phyloP scores from a whole-genome alignment of 2,329 filamentous ascomycete species.

The Fusarium goolgardi region DNA sequence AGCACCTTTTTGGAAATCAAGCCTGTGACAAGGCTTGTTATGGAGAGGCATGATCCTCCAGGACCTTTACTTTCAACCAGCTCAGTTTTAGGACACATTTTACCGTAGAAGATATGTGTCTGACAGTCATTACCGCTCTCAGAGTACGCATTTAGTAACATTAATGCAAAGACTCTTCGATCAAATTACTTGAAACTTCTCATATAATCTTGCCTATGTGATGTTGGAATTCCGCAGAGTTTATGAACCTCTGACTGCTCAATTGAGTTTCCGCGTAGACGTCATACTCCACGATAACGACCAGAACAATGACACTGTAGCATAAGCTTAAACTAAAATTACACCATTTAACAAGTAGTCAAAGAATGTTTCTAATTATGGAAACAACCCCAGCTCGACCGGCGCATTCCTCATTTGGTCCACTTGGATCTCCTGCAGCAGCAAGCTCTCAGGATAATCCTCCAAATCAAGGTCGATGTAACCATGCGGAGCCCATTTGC shows the following conservation, averaged over 20 bases:
- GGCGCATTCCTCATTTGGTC: conserved; percentile 3
- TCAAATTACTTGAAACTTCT: too few relatives aligned
- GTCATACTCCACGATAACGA: neutral
- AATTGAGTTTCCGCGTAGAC: too few relatives aligned
- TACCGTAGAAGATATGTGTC: conserved; percentile 13
- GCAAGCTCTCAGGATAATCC: neutral
- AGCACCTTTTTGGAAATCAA: neutral
- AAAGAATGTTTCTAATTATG: too few relatives aligned
- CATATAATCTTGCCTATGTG: too few relatives aligned
- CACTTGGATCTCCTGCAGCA: conserved; percentile 6
- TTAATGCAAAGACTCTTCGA: neutral
- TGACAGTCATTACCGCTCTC: conserved; percentile 7
- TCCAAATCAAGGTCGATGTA: conserved; percentile 1
- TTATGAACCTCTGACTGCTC: too few relatives aligned
- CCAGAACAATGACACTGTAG: accelerated
- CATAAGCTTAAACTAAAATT: neutral
- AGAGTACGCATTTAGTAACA: neutral
- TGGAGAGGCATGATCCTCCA: conserved; percentile 9
- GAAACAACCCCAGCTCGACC: neutral
- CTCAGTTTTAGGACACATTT: conserved; percentile 14
- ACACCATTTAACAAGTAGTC: neutral
- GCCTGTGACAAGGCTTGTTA: conserved; percentile 14
- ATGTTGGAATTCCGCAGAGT: too few relatives aligned
- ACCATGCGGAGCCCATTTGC: conserved; percentile 7
- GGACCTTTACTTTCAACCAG: conserved; percentile 16